Conservation (phyloP, 164 flowering plant species). For the Vitis riparia region DNA sequence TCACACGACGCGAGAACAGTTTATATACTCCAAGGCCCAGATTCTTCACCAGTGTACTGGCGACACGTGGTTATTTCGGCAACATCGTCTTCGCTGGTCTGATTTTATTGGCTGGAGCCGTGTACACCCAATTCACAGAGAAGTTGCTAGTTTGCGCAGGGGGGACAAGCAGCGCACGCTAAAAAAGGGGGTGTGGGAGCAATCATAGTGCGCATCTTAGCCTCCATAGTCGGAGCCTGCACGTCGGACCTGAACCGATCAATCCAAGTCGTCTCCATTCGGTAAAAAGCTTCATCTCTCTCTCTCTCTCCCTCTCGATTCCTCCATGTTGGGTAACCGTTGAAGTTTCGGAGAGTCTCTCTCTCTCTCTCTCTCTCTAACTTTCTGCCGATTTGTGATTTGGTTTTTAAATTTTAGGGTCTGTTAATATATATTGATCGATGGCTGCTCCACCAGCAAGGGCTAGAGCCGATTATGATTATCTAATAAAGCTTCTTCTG, state of each 20-base stretch:
- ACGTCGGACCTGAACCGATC: constrained; percentile 1
- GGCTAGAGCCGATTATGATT: constrained; percentile 66
- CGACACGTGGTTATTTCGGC: no score
- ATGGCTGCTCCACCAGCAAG: constrained; percentile 73
- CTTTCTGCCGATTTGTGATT: constrained; percentile 10
- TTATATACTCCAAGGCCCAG: no score
- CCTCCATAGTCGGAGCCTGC: constrained; percentile 12
- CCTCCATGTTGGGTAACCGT: constrained; percentile 4
- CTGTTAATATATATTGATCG: constrained; percentile 1
- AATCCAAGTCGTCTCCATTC: neutral
- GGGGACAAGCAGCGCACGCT: constrained; percentile 1
- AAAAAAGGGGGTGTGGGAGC: neutral
- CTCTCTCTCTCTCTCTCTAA: constrained; percentile 6
- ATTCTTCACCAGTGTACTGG: no score
- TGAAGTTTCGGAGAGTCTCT: constrained; percentile 13
- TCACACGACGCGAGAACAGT: no score
- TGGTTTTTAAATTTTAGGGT: constrained; percentile 6
- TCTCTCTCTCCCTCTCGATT: constrained; percentile 8
- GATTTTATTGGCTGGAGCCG: neutral
- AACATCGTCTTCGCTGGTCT: no score
- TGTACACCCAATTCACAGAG: neutral
- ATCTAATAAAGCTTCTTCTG: constrained; percentile 53
- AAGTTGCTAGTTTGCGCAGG: constrained; percentile 20
- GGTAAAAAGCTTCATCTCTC: neutral
- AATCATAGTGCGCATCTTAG: constrained; percentile 18